Percentiles rank a stretch among this genome's conserved stretches.
Conservation (phyloP, 768 basidiomycete genomes). For the Porpolomopsis calyptriformis region DNA sequence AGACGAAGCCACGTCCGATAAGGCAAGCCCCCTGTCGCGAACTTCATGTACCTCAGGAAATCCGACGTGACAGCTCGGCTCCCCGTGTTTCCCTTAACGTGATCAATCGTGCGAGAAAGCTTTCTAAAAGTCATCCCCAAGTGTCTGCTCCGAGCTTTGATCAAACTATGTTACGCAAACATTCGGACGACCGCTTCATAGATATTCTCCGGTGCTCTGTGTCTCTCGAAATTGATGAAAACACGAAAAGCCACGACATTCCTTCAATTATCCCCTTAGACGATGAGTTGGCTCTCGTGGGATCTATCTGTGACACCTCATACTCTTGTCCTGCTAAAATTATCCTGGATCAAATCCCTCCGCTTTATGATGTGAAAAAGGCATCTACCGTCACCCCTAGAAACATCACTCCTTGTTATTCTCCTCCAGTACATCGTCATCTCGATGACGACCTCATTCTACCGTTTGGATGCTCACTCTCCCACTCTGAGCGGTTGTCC, state of each 20-base stretch:
- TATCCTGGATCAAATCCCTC: background rate
- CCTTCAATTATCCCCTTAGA: background rate
- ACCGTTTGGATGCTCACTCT: constrained; percentile 24
- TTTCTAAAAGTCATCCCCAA: background rate
- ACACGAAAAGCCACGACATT: background rate
- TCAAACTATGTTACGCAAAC: background rate
- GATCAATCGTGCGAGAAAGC: background rate
- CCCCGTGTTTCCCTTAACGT: background rate
- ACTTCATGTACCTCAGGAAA: background rate
- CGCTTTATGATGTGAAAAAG: background rate
- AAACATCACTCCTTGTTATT: background rate
- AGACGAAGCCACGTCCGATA: background rate
- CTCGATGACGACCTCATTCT: background rate
- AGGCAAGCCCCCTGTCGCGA: background rate
- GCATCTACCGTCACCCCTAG: background rate
- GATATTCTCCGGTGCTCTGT: background rate
- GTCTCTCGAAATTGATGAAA: background rate
- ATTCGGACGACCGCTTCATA: background rate
- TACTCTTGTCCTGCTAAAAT: background rate
- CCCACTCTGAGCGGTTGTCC: constrained; percentile 35
- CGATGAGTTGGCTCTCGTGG: background rate
- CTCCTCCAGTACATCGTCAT: background rate
- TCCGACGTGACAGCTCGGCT: background rate
- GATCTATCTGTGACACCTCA: background rate
- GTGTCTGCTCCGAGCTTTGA: background rate